Percentiles rank a stretch among this genome's conserved stretches.
Conservation (phyloP, 2,329 filamentous ascomycete species). For the Pleoardoris graminearum region DNA sequence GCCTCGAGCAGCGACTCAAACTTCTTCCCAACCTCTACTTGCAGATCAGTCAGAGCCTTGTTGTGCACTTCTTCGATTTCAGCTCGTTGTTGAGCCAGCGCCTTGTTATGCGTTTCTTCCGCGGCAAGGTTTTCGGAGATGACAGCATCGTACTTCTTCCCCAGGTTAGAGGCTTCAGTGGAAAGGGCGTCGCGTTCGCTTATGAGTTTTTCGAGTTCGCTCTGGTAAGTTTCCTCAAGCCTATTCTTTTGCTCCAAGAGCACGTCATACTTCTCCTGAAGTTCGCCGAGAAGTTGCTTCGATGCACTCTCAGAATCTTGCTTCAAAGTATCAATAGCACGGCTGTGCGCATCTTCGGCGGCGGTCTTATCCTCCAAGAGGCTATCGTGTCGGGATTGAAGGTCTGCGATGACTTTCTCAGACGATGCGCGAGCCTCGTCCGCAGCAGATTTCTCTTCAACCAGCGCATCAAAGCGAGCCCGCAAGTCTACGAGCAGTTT, state of each 20-base stretch:
- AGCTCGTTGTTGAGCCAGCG: constrained; percentile 26
- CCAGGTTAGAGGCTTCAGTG: constrained; percentile 27
- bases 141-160: constrained; percentile 23
- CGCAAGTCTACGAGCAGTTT: constrained; percentile 28
- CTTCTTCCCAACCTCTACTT: constrained; percentile 36
- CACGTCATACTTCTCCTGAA: constrained; percentile 31
- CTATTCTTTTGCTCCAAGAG: constrained; percentile 25
- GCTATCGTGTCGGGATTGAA: constrained; percentile 27
- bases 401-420: constrained; percentile 20
- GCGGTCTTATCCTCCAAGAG: constrained; percentile 35
- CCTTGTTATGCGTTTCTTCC: constrained; percentile 28
- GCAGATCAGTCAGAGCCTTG: constrained; percentile 30
- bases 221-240: constrained; percentile 19
- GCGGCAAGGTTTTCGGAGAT: constrained; percentile 21
- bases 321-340: constrained; percentile 35
- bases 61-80: constrained; percentile 35
- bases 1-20: constrained; percentile 35
- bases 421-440: constrained; percentile 20
- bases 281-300: constrained; percentile 30
- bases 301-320: constrained; percentile 33
- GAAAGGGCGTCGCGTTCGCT: constrained; percentile 22
- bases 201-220: constrained; percentile 25
- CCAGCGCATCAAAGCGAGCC: constrained; percentile 24
- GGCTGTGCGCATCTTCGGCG: constrained; percentile 35
- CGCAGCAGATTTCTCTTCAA: constrained; percentile 22